A percentile compares a stretch with the other conserved stretches of the same genome.
phyloP scores from a whole-genome alignment of 192 early-diverging fungal genomes.

The Podila horticola region DNA sequence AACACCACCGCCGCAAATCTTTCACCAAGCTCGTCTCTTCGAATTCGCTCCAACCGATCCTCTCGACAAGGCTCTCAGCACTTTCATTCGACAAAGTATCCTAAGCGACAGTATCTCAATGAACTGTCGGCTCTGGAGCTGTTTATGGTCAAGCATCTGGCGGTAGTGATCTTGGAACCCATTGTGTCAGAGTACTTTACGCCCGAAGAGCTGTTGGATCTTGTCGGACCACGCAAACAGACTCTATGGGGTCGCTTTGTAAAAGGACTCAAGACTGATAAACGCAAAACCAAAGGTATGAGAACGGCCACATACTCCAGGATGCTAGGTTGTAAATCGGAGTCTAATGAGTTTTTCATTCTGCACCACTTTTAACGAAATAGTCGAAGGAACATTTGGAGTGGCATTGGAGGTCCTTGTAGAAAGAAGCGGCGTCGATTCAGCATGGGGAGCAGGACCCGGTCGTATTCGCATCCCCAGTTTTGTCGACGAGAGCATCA shows the following conservation, averaged over 20 bases:
- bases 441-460: slow-evolving; percentile 72
- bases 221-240: slow-evolving; percentile 81
- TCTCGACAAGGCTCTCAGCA: slow-evolving; percentile 19
- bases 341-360: neutral
- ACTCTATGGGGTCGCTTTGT: slow-evolving; percentile 81
- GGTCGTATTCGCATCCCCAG: slow-evolving; percentile 82
- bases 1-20: slow-evolving; percentile 33
- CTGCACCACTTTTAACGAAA: neutral
- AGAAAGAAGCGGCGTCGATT: slow-evolving; percentile 84
- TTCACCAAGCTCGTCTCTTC: slow-evolving; percentile 26
- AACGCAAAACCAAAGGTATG: slow-evolving; percentile 55
- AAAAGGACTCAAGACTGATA: slow-evolving; percentile 69
- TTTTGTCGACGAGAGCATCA: slow-evolving; percentile 86
- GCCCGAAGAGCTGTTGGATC: slow-evolving; percentile 77
- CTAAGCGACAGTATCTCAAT: slow-evolving; percentile 60
- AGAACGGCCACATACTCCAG: too few species aligned
- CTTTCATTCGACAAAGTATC: neutral
- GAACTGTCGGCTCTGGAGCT: slow-evolving; percentile 83
- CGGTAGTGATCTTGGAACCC: slow-evolving; percentile 77
- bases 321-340: neutral
- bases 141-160: slow-evolving; percentile 87
- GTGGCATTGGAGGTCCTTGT: slow-evolving; percentile 87
- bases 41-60: neutral
- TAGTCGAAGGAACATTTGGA: slow-evolving; percentile 86
- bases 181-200: slow-evolving; percentile 75